phyloP scores from a whole-genome alignment of 2,329 filamentous ascomycete genomes.

The Aspergillus felis region DNA sequence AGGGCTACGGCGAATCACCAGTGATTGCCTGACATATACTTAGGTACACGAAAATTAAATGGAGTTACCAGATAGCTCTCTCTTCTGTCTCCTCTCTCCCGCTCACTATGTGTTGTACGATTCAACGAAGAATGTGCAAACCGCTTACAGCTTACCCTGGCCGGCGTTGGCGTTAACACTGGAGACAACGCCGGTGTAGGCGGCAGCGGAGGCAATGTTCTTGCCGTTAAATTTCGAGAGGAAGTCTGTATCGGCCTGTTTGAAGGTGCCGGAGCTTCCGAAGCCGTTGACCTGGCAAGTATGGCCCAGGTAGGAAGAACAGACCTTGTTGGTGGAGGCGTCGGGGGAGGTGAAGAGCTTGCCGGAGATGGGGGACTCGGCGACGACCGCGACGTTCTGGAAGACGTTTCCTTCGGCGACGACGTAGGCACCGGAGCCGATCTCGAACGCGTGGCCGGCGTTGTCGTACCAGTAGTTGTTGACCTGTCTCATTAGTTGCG shows the following conservation, averaged over 20 bases:
- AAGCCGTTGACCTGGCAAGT: slow-evolving; percentile 50
- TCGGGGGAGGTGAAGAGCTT: slow-evolving; percentile 35
- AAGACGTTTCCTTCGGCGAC: slow-evolving; percentile 56
- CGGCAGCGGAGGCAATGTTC: slow-evolving; percentile 47
- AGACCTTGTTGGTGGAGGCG: slow-evolving; percentile 37
- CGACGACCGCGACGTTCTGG: slow-evolving; percentile 48
- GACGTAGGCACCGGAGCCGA: slow-evolving; percentile 40
- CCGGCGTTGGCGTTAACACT: slow-evolving; percentile 42
- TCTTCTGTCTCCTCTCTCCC: background rate
- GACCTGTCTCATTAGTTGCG: background rate
- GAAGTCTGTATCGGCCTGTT: slow-evolving; percentile 44
- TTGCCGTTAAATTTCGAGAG: slow-evolving; percentile 50
- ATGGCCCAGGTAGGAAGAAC: slow-evolving; percentile 46
- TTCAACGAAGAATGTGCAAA: background rate
- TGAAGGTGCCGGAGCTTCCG: slow-evolving; percentile 29
- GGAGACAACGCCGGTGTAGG: slow-evolving; percentile 32
- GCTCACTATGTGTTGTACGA: too few species aligned
- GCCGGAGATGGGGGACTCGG: slow-evolving; percentile 36
- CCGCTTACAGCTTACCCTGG: slow-evolving; percentile 40
- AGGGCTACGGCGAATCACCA: background rate
- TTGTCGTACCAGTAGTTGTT: background rate
- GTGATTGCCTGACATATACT: background rate
- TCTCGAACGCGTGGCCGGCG: background rate
- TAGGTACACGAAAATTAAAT: background rate
- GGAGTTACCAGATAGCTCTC: too few species aligned